phyloP scores from a whole-genome alignment of 2,329 filamentous ascomycete genomes.

The Xylaria sp. region DNA sequence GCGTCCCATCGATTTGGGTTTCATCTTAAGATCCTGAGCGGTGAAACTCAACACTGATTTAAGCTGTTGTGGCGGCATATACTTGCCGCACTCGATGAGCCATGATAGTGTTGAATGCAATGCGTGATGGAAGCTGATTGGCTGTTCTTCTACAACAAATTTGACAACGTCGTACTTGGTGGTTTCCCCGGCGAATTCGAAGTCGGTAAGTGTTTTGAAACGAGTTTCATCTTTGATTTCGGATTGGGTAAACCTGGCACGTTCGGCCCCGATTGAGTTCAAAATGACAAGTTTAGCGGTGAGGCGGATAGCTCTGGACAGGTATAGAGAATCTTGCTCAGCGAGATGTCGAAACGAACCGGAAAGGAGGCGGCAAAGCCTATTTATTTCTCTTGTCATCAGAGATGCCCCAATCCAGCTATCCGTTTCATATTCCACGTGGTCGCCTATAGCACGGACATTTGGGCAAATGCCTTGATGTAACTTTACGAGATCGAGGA shows the following conservation, averaged over 20 bases:
- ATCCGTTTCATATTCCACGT: slow-evolving; percentile 98
- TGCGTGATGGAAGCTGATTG: slow-evolving; percentile 96
- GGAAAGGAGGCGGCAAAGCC: slow-evolving; percentile 84
- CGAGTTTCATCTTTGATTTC: slow-evolving; percentile 87
- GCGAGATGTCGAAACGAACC: slow-evolving; percentile 79
- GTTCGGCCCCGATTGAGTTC: slow-evolving; percentile 88
- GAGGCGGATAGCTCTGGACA: slow-evolving; percentile 74
- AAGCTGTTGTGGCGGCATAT: slow-evolving; percentile 71
- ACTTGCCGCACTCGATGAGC: slow-evolving; percentile 88
- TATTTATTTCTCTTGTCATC: slow-evolving; percentile 93
- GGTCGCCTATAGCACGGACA: slow-evolving; percentile 86
- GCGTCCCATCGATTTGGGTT: slow-evolving; percentile 66
- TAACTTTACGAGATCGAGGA: slow-evolving; percentile 92
- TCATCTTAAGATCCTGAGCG: slow-evolving; percentile 69
- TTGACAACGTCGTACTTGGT: slow-evolving; percentile 74
- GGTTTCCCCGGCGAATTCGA: slow-evolving; percentile 74
- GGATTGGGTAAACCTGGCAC: slow-evolving; percentile 79
- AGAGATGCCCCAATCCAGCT: slow-evolving; percentile 97
- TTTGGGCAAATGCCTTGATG: slow-evolving; percentile 98
- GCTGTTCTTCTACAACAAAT: slow-evolving; percentile 85
- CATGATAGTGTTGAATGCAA: slow-evolving; percentile 96
- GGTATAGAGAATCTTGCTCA: slow-evolving; percentile 66
- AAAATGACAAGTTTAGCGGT: slow-evolving; percentile 84
- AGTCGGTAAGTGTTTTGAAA: slow-evolving; percentile 79
- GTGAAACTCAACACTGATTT: slow-evolving; percentile 74